Evolutionary conservation across 352 stramenopile species (phyloP).

Genomic region (Phytophthora quininea): DNA sequence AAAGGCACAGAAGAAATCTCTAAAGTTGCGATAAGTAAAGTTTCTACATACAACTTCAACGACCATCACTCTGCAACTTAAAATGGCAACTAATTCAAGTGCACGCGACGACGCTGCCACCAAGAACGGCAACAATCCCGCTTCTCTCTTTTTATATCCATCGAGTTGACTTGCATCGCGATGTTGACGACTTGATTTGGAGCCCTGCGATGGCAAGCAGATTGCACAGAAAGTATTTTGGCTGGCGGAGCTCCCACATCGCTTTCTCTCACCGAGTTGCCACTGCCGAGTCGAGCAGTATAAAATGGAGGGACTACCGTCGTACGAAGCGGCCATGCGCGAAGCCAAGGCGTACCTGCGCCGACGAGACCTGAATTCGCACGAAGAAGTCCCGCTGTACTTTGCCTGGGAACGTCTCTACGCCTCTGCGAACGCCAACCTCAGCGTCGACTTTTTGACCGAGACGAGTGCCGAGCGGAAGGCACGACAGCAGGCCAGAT

Average conservation of each 20-base stretch:
- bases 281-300: background rate
- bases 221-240: constrained; percentile 20
- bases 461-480: constrained; percentile 38
- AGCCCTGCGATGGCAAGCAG: constrained; percentile 10
- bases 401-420: constrained; percentile 65
- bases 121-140: too few relatives aligned
- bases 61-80: background rate
- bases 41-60: background rate
- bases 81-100: constrained; percentile 21
- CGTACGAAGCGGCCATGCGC: constrained; percentile 47
- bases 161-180: too few relatives aligned
- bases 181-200: constrained; percentile 19
- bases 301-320: constrained; percentile 29
- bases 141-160: too few relatives aligned
- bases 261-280: constrained; percentile 18
- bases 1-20: background rate
- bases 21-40: constrained; percentile 2
- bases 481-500: constrained; percentile 38
- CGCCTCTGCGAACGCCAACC: constrained; percentile 44
- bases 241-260: constrained; percentile 18
- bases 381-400: constrained; percentile 59
- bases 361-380: constrained; percentile 47
- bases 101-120: background rate
- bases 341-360: constrained; percentile 38
- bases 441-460: constrained; percentile 51